These are phyloP conservation scores for Buxus sempervirens DNA, from an alignment of 164 flowering plant species.

Conservation along the genomic window DNA sequence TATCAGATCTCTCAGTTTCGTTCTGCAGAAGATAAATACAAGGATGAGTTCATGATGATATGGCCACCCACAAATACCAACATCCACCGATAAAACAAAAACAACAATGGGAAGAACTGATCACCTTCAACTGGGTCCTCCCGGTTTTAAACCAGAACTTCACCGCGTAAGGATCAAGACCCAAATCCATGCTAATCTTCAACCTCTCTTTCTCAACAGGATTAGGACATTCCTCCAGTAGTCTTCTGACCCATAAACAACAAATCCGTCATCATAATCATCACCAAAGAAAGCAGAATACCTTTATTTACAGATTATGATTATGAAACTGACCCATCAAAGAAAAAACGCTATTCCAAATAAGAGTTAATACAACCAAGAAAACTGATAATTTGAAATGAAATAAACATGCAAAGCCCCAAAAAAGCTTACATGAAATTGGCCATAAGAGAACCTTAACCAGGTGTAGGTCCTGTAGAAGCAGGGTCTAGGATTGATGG, in stretches of 20 bases:
- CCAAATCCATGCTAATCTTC: constrained; percentile 35
- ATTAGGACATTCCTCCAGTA: constrained; percentile 40
- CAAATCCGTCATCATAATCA: neutral
- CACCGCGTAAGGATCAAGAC: constrained; percentile 41
- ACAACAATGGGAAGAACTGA: too few species aligned
- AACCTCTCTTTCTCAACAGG: constrained; percentile 44
- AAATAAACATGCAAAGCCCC: too few species aligned
- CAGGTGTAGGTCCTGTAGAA: too few species aligned
- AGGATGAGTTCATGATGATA: neutral
- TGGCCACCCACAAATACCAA: neutral
- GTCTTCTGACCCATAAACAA: constrained; percentile 18
- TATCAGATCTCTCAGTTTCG: constrained; percentile 17
- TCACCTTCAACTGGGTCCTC: constrained; percentile 50
- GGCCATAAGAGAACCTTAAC: too few species aligned
- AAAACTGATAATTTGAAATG: too few species aligned
- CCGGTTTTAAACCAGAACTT: constrained; percentile 64
- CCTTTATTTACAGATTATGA: neutral
- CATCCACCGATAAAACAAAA: too few species aligned
- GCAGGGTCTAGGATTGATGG: too few species aligned
- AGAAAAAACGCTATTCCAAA: neutral
- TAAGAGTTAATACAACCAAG: neutral
- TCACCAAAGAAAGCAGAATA: too few species aligned
- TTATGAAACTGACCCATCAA: neutral
- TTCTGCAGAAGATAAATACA: neutral
- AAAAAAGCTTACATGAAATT: too few species aligned